Evolutionary conservation across 1,284 basidiomycete genomes (phyloP).

Genomic region (Leccinum pachyderme): DNA sequence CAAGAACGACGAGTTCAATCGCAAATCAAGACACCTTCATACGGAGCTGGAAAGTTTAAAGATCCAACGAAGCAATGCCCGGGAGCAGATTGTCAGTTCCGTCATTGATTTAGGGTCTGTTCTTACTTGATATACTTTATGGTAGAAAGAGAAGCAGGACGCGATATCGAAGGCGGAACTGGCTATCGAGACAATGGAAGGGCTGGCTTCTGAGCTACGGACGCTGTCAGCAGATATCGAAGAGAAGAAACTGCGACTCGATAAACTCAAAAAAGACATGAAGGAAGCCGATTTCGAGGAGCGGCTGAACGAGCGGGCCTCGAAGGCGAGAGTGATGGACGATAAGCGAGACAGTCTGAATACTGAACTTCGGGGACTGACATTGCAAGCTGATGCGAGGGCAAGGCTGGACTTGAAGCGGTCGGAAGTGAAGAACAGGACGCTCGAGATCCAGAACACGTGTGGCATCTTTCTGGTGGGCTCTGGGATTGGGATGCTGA

Average conservation of each 20-base stretch:
- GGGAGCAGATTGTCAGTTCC: conserved; percentile 60
- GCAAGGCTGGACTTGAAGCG: conserved; percentile 81
- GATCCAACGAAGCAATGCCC: conserved; percentile 49
- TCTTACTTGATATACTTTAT: conserved; percentile 7
- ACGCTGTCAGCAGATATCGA: conserved; percentile 64
- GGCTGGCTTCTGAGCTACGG: conserved; percentile 56
- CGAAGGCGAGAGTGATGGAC: conserved; percentile 63
- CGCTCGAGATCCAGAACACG: conserved; percentile 64
- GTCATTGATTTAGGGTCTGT: background rate
- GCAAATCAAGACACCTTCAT: conserved; percentile 50
- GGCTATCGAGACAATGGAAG: conserved; percentile 55
- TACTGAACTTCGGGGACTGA: conserved; percentile 71
- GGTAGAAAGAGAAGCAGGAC: conserved; percentile 49
- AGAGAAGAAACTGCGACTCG: conserved; percentile 60
- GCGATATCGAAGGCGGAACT: conserved; percentile 54
- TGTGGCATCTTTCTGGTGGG: conserved; percentile 37
- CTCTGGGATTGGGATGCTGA: background rate
- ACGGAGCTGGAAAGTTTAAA: conserved; percentile 53
- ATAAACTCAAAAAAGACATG: conserved; percentile 59
- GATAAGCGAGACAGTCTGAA: conserved; percentile 71
- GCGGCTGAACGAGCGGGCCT: conserved; percentile 58
- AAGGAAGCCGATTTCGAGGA: conserved; percentile 66
- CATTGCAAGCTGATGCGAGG: conserved; percentile 78
- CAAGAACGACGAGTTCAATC: conserved; percentile 59
- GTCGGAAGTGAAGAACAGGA: conserved; percentile 65